Evolutionary conservation across 1,139 yeast species (phyloP), one percentile per base, ranked within the genome.

Genomic region (Pichia sp.): DNA sequence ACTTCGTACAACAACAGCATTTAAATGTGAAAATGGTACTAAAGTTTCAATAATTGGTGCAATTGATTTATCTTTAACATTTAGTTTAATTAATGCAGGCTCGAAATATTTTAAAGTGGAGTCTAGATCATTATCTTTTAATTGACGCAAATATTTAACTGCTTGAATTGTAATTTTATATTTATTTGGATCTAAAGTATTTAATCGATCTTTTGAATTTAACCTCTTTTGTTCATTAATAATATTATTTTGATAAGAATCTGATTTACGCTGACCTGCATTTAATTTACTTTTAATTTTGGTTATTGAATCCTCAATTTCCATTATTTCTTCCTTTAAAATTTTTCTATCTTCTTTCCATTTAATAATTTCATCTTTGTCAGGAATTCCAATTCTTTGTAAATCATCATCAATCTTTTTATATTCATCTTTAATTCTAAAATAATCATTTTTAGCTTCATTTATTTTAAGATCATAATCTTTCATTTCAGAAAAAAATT

Each of bases 31-130:
- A 39, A 64, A 63, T 43, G 78, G 81, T 11, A 86, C 70, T 11
- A 80, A 69, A 43, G 76, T 71, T 45, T 82, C 87, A 40, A 87
- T 62, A 51, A 74, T 74, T 26, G 73, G 67, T 1, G 82, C 85
- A 56, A 72, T 73, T 10, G 44, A 24, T 5, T 57, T 58, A 50
- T 80, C 74, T 2, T 68, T 70, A 1, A 80, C 76, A 23, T 74
- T 70, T 38, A 94, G 70, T 0, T 85, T 71, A 34, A 87, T 68
- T n/a, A 81, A 67, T 0, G 97, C 94, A 2, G 96, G 94, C 56
- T 84, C 95, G 51, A 69, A 76, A 45, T 84, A 78, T 9, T 64
- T 58, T 41, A 55, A 31, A 3, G 47, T 11, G 35, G 11, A 11
- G 6, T n/a, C 35, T n/a, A 26, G 26, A 20, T 26, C 35, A 22